These are phyloP conservation scores for Lactifluus hygrophoroides DNA, from an alignment of 768 basidiomycete species.

Conservation along the genomic window DNA sequence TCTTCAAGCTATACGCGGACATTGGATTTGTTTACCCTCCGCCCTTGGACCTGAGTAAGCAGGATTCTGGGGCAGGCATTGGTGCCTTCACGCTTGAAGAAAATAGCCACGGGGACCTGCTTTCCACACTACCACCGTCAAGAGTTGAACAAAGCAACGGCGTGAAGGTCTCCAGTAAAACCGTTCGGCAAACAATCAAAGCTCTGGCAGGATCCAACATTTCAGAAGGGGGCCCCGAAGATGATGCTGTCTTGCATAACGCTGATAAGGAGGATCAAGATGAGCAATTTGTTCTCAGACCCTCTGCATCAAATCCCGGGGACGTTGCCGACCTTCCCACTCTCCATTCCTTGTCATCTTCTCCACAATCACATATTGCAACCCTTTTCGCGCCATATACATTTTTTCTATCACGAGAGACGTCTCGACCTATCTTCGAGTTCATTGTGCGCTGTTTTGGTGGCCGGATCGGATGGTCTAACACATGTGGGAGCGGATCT, in stretches of 20 bases:
- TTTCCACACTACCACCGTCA: constrained; percentile 18
- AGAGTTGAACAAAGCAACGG: constrained; percentile 31
- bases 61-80: constrained; percentile 80
- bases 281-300: constrained; percentile 63
- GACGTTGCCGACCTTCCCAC: constrained; percentile 50
- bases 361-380: constrained; percentile 48
- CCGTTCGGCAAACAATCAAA: constrained; percentile 57
- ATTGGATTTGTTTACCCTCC: constrained; percentile 92
- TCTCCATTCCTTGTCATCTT: constrained; percentile 52
- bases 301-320: constrained; percentile 43
- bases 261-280: constrained; percentile 27
- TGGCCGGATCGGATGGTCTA: constrained; percentile 85
- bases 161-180: constrained; percentile 45
- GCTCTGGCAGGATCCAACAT: constrained; percentile 30
- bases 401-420: constrained; percentile 92
- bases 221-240: constrained; percentile 28
- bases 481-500: constrained; percentile 73
- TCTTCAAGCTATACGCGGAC: constrained; percentile 98
- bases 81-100: constrained; percentile 77
- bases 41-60: constrained; percentile 70
- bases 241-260: constrained; percentile 23
- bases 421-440: constrained; percentile 85
- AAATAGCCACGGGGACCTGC: constrained; percentile 25
- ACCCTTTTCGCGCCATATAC: constrained; percentile 77
- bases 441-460: constrained; percentile 90